Conservation (phyloP, 176 grass and related monocot species). For the Zoysia pacifica region DNA sequence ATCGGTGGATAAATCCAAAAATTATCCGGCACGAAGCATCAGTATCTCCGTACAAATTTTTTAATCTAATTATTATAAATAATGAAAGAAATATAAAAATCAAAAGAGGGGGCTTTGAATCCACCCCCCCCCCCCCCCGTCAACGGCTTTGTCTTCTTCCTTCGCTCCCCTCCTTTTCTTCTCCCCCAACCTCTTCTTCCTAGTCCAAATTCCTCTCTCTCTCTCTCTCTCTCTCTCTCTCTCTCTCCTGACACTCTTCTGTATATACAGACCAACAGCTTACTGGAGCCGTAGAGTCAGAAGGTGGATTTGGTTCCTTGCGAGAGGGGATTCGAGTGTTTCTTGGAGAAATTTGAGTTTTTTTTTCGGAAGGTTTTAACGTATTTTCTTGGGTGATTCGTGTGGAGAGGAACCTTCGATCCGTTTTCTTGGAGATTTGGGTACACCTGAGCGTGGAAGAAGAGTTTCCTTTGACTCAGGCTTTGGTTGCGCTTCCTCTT, state of each 20-base stretch:
- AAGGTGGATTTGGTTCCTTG: neutral
- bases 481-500: neutral
- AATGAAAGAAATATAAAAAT: neutral
- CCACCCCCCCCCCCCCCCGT: conserved; percentile 41
- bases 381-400: conserved; percentile 22
- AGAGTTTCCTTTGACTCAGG: conserved; percentile 22
- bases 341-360: conserved; percentile 16
- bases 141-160: conserved; percentile 58
- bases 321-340: conserved; percentile 11
- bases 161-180: conserved; percentile 21
- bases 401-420: conserved; percentile 5
- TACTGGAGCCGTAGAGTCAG: neutral
- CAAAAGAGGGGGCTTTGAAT: conserved; percentile 33
- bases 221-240: neutral
- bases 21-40: neutral
- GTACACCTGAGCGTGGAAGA: conserved; percentile 4
- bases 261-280: neutral
- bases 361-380: neutral
- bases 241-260: neutral
- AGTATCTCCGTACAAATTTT: conserved; percentile 6
- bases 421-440: neutral
- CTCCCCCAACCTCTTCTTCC: neutral
- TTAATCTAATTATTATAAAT: neutral
- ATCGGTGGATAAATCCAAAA: neutral
- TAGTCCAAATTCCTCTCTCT: conserved; percentile 24